Percentiles rank a stretch among this genome's conserved stretches.
These are phyloP conservation scores for Ocimum tenuiflorum DNA, from an alignment of 257 asterid genomes.

Conservation along the genomic window DNA sequence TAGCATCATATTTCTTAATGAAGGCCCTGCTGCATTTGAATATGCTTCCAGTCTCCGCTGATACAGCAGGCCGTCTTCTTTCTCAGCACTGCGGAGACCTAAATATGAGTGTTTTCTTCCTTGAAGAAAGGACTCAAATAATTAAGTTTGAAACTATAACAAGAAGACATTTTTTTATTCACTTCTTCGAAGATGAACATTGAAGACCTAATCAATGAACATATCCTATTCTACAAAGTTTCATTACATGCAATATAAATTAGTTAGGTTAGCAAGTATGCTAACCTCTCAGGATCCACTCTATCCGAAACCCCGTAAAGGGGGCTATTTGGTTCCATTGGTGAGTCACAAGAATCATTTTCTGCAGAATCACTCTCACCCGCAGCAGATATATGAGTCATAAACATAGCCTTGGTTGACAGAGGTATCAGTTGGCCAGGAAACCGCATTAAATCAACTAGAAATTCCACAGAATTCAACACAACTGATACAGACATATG, in stretches of 20 bases:
- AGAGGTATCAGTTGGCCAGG: constrained; percentile 90
- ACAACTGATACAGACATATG: constrained; percentile 91
- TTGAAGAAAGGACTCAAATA: not conserved
- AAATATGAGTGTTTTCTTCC: not conserved
- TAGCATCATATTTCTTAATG: constrained; percentile 76
- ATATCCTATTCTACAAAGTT: not conserved
- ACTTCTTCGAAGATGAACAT: not conserved
- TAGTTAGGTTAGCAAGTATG: not conserved
- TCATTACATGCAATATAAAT: not conserved
- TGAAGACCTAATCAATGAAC: not conserved
- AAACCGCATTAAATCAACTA: constrained; percentile 81
- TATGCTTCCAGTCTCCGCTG: constrained; percentile 71
- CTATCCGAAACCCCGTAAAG: constrained; percentile 76
- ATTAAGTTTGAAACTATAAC: constrained; percentile 8
- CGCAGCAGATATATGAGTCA: constrained; percentile 86
- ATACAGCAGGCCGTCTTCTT: constrained; percentile 65
- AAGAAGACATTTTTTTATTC: constrained; percentile 2
- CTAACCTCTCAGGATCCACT: constrained; percentile 74
- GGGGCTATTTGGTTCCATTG: constrained; percentile 97
- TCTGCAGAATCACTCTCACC: constrained; percentile 99
- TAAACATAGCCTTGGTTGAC: constrained; percentile 70
- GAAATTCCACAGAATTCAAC: constrained; percentile 64
- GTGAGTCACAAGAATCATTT: constrained; percentile 99
- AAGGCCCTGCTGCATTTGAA: constrained; percentile 71
- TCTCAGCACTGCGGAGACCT: constrained; percentile 55